Evolutionary conservation across 2,329 filamentous ascomycete species (phyloP), one percentile per base, ranked within the genome.

Genomic region (Mycosphaerella sp.): DNA sequence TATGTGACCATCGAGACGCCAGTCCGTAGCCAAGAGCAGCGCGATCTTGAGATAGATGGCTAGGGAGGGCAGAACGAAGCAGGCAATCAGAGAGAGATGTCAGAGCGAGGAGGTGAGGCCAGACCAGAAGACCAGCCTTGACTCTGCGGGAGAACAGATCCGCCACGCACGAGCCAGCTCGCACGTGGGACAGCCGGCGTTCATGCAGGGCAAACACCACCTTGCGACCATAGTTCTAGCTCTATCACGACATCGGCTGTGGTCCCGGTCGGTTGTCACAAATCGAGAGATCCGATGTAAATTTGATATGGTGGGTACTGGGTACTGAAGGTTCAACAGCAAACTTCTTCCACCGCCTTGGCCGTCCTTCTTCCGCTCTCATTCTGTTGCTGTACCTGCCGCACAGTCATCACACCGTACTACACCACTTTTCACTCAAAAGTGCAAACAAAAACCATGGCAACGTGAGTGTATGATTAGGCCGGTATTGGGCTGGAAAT

Each of bases 401-500:
- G 30, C 30, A 8, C 4, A 1, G 6, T n/a, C 30, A 12, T 4
- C 30, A 34, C 8, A 12, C 10, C 9, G 13, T n/a, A 34, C 13
- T 8, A 34, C 30, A 8, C 6, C 10, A 6, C 9, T 34, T 34
- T n/a, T 12, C 10, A n/a, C 1, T 5, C 10, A 34, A 5, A 10
- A 34, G 6, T 34, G 7, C 30, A 34, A 13, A 34, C 2, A 39
- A 16, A 12, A 39, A 14, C 14, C 14, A 62, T 62, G 58, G 56
- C 59, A 49, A 60, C 58, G 59, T 60, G 36, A 58, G 58, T 62
- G 30, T 25, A 42, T 17, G 28, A 21, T 12, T 9, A 8, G 7
- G 30, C 30, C 30, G 30, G 30, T 6, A 34, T 4, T n/a, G 6
- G 6, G 6, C 30, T 25, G 18, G 39, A 17, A 41, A 18, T 41